Conservation (phyloP, 2,329 filamentous ascomycete genomes). For the Trichoderma breve region DNA sequence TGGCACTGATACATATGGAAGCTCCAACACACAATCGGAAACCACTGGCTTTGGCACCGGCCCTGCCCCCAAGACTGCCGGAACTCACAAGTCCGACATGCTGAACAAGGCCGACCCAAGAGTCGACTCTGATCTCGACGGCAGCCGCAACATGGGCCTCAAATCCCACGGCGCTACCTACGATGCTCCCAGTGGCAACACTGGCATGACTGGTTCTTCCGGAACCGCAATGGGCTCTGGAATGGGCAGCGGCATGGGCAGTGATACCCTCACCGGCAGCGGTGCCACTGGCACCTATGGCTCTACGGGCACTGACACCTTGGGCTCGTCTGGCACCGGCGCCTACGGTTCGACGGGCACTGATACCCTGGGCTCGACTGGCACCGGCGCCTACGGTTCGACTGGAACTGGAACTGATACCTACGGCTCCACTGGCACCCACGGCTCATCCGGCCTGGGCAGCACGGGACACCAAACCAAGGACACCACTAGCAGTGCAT, state of each 20-base stretch:
- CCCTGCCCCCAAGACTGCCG: conserved; percentile 18
- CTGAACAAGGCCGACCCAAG: conserved; percentile 54
- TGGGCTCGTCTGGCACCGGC: conserved; percentile 17
- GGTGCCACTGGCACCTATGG: conserved; percentile 24
- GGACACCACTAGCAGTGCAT: conserved; percentile 4
- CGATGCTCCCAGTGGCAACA: neutral
- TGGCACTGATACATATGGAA: neutral
- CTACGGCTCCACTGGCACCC: neutral
- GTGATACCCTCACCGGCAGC: conserved; percentile 22
- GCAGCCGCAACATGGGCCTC: conserved; percentile 31
- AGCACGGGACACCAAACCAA: conserved; percentile 5
- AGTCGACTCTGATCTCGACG: conserved; percentile 53
- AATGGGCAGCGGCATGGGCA: conserved; percentile 33
- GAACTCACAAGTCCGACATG: conserved; percentile 43
- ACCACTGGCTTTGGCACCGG: neutral
- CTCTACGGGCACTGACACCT: conserved; percentile 21
- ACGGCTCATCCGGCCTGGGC: neutral
- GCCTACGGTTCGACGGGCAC: conserved; percentile 18
- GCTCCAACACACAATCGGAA: neutral
- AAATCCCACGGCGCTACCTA: conserved; percentile 16
- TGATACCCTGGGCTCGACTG: conserved; percentile 19
- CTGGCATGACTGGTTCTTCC: conserved; percentile 24
- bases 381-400: too few relatives aligned
- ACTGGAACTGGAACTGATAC: too few relatives aligned
- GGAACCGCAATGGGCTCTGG: conserved; percentile 36